Evolutionary conservation across 352 stramenopile species (phyloP), one percentile per base, ranked within the genome.

Genomic region (Globisporangium iwayamae): DNA sequence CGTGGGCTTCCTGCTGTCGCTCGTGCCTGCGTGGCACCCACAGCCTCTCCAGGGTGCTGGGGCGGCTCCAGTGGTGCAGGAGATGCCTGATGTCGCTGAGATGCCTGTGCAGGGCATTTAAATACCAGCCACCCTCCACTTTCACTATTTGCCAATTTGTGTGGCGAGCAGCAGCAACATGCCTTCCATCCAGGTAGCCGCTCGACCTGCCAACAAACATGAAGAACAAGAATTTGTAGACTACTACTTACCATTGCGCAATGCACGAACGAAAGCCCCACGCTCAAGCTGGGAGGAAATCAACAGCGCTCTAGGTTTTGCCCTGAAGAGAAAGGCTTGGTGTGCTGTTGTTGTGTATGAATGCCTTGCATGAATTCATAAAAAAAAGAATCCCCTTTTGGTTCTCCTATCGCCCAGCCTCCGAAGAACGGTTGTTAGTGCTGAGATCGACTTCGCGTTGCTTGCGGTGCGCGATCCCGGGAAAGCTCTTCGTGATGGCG

Each of bases 31-130:
- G 38, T 95, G 87, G 87, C 83, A 90, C 60, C 83, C 84, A 32
- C 79, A 91, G 66, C 68, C 76, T 10, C 74, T 87, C 20, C 67
- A 69, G 32, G 77, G 79, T 13, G 66, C 32, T 16, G n/a, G 20
- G 16, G 73, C 67, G 2, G 62, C 25, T 28, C 71, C 65, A n/a
- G 59, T 64, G 16, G 75, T 81, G 46, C 74, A 81, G 53, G 67
- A 68, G 6, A 66, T 85, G 56, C 69, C 78, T 5, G 74, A 91
- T 9, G 69, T 65, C 13, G 69, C 62, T n/a, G 76, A 89, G 32
- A 71, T 90, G 53, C 84, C 84, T 7, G 56, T 93, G 22, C 83
- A 91, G 66, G 81, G 79, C 72, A 90, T 92, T 81, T 92, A 91
- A 76, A 48, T 53, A 13, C 34, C 51, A 9, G 4, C 30, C 51